These are phyloP conservation scores for Sistotremastrum niveocremeum DNA, from an alignment of 768 basidiomycete species.

Conservation along the genomic window DNA sequence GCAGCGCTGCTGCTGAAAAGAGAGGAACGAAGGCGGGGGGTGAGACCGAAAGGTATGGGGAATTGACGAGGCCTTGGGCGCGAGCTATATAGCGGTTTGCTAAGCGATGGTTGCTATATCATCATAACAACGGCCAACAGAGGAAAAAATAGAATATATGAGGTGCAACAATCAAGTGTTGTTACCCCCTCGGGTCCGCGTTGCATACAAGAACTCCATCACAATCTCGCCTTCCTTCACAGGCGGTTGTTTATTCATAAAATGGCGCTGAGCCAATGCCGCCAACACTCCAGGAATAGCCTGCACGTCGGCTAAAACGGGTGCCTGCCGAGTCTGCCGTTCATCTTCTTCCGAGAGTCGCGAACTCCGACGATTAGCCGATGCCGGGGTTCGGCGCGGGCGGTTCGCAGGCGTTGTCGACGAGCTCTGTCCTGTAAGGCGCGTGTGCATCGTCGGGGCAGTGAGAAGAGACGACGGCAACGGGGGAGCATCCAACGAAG, in stretches of 20 bases:
- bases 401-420: constrained; percentile 51
- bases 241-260: constrained; percentile 41
- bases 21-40: constrained; percentile 3
- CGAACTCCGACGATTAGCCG: constrained; percentile 52
- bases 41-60: constrained; percentile 16
- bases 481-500: constrained; percentile 54
- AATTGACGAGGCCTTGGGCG: constrained; percentile 3
- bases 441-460: constrained; percentile 29
- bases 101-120: neutral
- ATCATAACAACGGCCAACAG: neutral
- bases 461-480: constrained; percentile 47
- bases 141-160: constrained; percentile 3
- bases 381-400: constrained; percentile 47
- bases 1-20: constrained; percentile 45
- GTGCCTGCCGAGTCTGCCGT: constrained; percentile 30
- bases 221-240: constrained; percentile 73
- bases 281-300: constrained; percentile 60
- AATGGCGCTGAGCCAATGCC: constrained; percentile 58
- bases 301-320: constrained; percentile 54
- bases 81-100: constrained; percentile 4
- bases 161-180: constrained; percentile 13
- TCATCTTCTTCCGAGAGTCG: constrained; percentile 57
- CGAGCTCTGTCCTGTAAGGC: constrained; percentile 31
- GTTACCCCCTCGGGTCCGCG: constrained; percentile 26
- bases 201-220: constrained; percentile 67